A percentile compares a stretch with the other conserved stretches of the same genome.
phyloP scores from a whole-genome alignment of 192 early-diverging fungal genomes.

The Pilaira anomala region DNA sequence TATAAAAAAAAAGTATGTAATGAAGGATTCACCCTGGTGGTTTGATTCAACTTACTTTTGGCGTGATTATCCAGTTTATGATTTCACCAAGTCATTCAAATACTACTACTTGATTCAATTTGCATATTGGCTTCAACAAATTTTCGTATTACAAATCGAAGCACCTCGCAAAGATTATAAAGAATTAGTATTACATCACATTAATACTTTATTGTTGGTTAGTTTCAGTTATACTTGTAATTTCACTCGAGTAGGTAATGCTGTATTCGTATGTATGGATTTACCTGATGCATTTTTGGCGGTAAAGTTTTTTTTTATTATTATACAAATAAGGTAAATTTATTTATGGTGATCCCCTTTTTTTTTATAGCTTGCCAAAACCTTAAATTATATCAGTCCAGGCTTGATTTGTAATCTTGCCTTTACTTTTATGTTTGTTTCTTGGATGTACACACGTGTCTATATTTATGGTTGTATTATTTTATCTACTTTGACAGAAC shows the following conservation, averaged over 20 bases:
- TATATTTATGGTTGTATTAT: constrained; percentile 67
- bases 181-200: constrained; percentile 57
- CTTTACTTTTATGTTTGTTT: constrained; percentile 66
- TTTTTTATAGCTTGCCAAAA: constrained; percentile 61
- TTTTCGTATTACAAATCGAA: constrained; percentile 57
- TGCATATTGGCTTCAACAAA: constrained; percentile 60
- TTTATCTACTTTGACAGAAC: constrained; percentile 53
- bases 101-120: constrained; percentile 61
- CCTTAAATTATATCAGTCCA: constrained; percentile 67
- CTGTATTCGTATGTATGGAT: constrained; percentile 65
- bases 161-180: constrained; percentile 56
- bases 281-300: constrained; percentile 59
- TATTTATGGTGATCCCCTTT: not conserved
- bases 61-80: constrained; percentile 51
- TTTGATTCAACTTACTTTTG: constrained; percentile 55
- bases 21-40: constrained; percentile 61
- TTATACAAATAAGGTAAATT: not conserved
- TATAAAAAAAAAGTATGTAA: constrained; percentile 44
- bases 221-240: constrained; percentile 54
- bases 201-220: constrained; percentile 57
- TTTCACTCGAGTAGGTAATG: constrained; percentile 60
- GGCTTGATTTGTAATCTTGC: constrained; percentile 51
- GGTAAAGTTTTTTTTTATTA: constrained; percentile 32
- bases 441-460: constrained; percentile 76
- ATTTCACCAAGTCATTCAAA: constrained; percentile 43